These are phyloP conservation scores for Nymphaea thermarum DNA, from an alignment of 164 flowering plant genomes.

Conservation along the genomic window DNA sequence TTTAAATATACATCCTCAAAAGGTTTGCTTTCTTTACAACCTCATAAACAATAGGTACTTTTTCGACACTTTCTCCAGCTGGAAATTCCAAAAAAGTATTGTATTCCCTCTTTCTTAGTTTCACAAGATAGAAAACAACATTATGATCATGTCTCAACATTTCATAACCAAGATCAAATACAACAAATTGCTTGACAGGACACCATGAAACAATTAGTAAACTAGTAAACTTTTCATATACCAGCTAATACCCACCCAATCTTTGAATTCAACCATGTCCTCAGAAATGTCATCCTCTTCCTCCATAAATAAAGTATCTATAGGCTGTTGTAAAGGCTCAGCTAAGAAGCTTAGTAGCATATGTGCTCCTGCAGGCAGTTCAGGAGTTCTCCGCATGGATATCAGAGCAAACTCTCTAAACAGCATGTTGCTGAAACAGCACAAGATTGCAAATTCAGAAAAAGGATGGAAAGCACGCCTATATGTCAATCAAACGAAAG, in stretches of 20 bases:
- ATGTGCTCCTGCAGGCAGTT: conserved; percentile 89
- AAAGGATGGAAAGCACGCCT: background rate
- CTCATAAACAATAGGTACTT: too few species aligned
- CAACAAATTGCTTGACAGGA: too few species aligned
- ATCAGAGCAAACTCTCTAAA: conserved; percentile 92
- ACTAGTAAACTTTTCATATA: too few species aligned
- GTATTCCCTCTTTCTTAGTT: too few species aligned
- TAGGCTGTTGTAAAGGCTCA: conserved; percentile 68
- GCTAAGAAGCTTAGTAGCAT: conserved; percentile 76
- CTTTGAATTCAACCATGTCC: conserved; percentile 68
- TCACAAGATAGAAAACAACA: too few species aligned
- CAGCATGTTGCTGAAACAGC: conserved; percentile 48
- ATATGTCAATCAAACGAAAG: background rate
- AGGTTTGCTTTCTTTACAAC: too few species aligned
- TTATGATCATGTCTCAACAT: too few species aligned
- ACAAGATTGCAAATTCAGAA: conserved; percentile 1
- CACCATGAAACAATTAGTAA: too few species aligned
- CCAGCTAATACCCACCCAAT: conserved; percentile 55
- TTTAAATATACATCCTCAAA: too few species aligned
- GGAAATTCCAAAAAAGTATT: too few species aligned
- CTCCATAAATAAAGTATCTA: conserved; percentile 28
- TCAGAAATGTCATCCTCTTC: conserved; percentile 55
- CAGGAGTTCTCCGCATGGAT: conserved; percentile 98
- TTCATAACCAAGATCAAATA: too few species aligned
- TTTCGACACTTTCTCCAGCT: too few species aligned